phyloP scores from a whole-genome alignment of 495 filamentous ascomycete genomes.

The Sordaria brevicollis region DNA sequence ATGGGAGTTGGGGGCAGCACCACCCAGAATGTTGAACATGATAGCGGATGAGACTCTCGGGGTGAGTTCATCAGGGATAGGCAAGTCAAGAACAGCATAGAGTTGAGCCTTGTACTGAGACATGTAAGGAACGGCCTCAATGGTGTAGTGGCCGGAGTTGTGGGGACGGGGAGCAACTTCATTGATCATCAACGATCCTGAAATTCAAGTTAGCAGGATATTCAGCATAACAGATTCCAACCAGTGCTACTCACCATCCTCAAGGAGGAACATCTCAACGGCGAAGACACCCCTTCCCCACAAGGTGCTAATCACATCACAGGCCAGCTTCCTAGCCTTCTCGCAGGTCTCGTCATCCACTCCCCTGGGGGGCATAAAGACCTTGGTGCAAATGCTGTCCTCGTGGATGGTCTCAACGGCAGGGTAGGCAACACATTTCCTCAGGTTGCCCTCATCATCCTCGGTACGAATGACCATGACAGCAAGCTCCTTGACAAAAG shows the following conservation, averaged over 20 bases:
- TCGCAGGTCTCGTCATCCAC: conserved; percentile 50
- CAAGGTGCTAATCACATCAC: conserved; percentile 66
- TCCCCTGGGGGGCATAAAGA: conserved; percentile 72
- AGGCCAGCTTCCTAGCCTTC: conserved; percentile 65
- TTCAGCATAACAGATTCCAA: neutral
- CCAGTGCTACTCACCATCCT: conserved; percentile 44
- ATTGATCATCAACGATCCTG: conserved; percentile 62
- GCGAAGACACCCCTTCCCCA: conserved; percentile 90
- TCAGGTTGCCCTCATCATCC: conserved; percentile 45
- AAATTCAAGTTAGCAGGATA: neutral
- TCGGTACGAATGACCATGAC: conserved; percentile 93
- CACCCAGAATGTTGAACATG: conserved; percentile 96
- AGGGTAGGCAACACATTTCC: conserved; percentile 61
- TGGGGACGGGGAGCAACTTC: conserved; percentile 94
- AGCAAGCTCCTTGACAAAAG: conserved; percentile 77
- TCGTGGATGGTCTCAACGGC: conserved; percentile 92
- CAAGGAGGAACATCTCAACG: conserved; percentile 91
- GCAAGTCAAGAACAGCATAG: conserved; percentile 71
- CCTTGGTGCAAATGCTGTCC: conserved; percentile 89
- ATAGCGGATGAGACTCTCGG: conserved; percentile 55
- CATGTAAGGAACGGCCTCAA: conserved; percentile 74
- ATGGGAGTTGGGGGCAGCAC: conserved; percentile 58
- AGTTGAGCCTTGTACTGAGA: conserved; percentile 92
- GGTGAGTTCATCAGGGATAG: conserved; percentile 51
- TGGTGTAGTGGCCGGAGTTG: conserved; percentile 96